phyloP scores from a whole-genome alignment of 2,329 filamentous ascomycete species.

The Aspergillus sp. region DNA sequence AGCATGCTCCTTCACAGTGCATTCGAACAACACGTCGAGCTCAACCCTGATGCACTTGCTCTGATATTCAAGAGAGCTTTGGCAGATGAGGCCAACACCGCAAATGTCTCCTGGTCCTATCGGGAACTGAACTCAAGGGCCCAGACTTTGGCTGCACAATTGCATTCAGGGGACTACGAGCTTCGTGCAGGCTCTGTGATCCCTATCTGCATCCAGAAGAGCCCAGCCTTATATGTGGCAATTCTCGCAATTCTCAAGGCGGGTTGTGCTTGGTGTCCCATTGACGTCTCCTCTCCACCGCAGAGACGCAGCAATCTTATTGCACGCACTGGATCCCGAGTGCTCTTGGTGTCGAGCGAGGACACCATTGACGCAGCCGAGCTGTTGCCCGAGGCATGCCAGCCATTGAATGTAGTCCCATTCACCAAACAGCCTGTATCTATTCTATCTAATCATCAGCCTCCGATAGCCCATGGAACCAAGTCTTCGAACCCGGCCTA shows the following conservation, averaged over 20 bases:
- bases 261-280: slow-evolving; percentile 44
- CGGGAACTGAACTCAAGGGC: slow-evolving; percentile 37
- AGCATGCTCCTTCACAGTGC: slow-evolving; percentile 19
- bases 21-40: slow-evolving; percentile 29
- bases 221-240: slow-evolving; percentile 39
- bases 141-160: slow-evolving; percentile 30
- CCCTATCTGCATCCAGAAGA: slow-evolving; percentile 42
- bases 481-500: slow-evolving; percentile 29
- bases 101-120: slow-evolving; percentile 33
- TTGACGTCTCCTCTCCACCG: slow-evolving; percentile 40
- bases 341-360: slow-evolving; percentile 29
- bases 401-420: slow-evolving; percentile 12
- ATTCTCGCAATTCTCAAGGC: slow-evolving; percentile 45
- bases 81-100: slow-evolving; percentile 15
- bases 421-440: too few species aligned
- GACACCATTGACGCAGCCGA: slow-evolving; percentile 10
- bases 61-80: slow-evolving; percentile 31
- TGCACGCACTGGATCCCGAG: slow-evolving; percentile 31
- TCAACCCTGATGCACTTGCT: slow-evolving; percentile 26
- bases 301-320: slow-evolving; percentile 41
- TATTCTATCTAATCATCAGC: neutral
- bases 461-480: neutral
- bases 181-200: slow-evolving; percentile 22
- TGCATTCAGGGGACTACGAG: slow-evolving; percentile 16
- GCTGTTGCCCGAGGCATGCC: slow-evolving; percentile 26